These are phyloP conservation scores for Pythium scleroteichum DNA, from an alignment of 352 stramenopile species.

Conservation along the genomic window DNA sequence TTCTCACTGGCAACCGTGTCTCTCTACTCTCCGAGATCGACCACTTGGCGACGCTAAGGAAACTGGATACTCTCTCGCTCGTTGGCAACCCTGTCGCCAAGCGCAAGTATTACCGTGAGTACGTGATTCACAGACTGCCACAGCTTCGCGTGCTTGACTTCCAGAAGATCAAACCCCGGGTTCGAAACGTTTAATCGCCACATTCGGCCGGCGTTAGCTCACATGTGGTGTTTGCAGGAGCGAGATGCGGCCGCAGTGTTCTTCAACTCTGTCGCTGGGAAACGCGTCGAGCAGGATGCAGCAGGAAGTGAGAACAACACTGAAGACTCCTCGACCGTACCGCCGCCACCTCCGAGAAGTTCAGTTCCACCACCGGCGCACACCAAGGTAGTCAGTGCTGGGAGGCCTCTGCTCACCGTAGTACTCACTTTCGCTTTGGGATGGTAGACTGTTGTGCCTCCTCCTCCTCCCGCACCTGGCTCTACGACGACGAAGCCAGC, in stretches of 20 bases:
- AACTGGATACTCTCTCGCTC: constrained; percentile 86
- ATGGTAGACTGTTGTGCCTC: too few relatives aligned
- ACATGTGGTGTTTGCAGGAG: constrained; percentile 40
- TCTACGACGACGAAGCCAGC: background rate
- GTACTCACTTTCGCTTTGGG: too few relatives aligned
- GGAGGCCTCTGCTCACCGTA: background rate
- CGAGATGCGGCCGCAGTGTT: constrained; percentile 70
- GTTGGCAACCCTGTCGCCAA: constrained; percentile 90
- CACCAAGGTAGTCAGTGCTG: constrained; percentile 7
- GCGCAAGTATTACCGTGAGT: constrained; percentile 91
- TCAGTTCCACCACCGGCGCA: constrained; percentile 34
- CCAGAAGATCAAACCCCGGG: constrained; percentile 75
- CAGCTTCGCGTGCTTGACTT: constrained; percentile 88
- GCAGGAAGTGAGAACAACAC: constrained; percentile 27
- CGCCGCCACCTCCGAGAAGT: constrained; percentile 21
- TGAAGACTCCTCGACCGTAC: constrained; percentile 15
- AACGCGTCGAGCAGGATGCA: constrained; percentile 60
- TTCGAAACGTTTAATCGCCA: constrained; percentile 18
- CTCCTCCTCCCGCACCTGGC: too few relatives aligned
- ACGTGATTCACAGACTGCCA: constrained; percentile 91
- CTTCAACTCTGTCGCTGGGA: constrained; percentile 74
- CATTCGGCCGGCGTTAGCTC: background rate
- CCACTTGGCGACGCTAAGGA: constrained; percentile 66
- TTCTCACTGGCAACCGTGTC: constrained; percentile 92
- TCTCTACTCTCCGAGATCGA: constrained; percentile 83